Evolutionary conservation across 441 rosid genomes (phyloP).

Genomic region (Jatropha multifida): DNA sequence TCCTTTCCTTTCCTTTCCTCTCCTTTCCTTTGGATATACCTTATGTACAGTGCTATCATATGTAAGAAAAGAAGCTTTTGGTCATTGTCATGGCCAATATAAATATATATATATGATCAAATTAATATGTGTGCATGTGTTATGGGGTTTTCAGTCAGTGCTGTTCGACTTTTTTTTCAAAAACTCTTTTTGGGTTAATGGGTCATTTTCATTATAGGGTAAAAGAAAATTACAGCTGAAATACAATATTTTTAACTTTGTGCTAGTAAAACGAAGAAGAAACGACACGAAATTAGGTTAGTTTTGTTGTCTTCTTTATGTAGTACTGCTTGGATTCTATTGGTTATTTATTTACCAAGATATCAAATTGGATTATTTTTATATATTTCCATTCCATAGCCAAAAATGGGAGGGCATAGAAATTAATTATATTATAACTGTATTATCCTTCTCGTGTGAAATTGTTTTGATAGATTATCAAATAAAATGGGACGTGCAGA

Average conservation of each 20-base stretch:
- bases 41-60: not conserved
- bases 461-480: too few species aligned
- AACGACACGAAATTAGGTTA: not conserved
- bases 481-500: too few species aligned
- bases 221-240: conserved; percentile 7
- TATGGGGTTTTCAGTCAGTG: not conserved
- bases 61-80: not conserved
- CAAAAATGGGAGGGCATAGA: not conserved
- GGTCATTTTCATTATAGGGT: conserved; percentile 27
- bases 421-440: too few species aligned
- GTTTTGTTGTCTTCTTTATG: not conserved
- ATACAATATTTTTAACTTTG: not conserved
- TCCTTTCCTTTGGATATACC: not conserved
- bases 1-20: not conserved
- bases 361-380: not conserved
- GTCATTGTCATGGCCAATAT: conserved; percentile 21
- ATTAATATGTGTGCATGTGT: not conserved
- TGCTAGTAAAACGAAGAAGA: not conserved
- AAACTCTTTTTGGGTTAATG: conserved; percentile 24
- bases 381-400: not conserved
- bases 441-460: too few species aligned
- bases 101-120: not conserved
- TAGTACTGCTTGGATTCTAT: not conserved
- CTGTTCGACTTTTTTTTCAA: conserved; percentile 7
- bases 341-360: not conserved